phyloP scores from a whole-genome alignment of 371 early-diverging fungal species.

The Mortierella sp. region DNA sequence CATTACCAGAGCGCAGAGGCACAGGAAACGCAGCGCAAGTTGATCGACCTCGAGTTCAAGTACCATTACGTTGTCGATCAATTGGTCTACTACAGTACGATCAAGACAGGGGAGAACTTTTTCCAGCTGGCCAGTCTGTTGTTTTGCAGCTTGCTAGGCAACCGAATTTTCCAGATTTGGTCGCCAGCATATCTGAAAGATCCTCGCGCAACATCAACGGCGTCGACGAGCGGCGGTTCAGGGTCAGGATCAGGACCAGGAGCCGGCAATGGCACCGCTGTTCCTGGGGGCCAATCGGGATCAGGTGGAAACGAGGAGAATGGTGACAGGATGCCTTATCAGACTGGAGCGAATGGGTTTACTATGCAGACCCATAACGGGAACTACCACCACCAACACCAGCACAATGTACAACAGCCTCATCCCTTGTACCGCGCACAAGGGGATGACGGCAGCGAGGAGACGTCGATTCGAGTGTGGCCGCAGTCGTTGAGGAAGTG shows the following conservation, averaged over 20 bases:
- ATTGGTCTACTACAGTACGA: constrained; percentile 75
- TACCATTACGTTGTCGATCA: constrained; percentile 80
- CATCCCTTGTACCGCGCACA: neutral
- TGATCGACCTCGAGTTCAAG: constrained; percentile 67
- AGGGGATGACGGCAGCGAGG: constrained; percentile 16
- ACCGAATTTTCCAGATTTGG: constrained; percentile 57
- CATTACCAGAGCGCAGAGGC: constrained; percentile 36
- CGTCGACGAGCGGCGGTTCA: neutral
- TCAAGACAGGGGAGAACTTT: constrained; percentile 75
- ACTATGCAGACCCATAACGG: constrained; percentile 12
- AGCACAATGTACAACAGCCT: constrained; percentile 9
- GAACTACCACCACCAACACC: neutral
- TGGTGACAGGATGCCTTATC: constrained; percentile 17
- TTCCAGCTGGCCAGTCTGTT: constrained; percentile 73
- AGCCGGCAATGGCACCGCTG: neutral
- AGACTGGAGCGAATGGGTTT: constrained; percentile 30
- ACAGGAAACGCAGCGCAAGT: constrained; percentile 59
- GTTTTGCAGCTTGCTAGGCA: constrained; percentile 59
- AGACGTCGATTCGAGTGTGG: constrained; percentile 45
- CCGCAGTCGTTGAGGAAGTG: constrained; percentile 55
- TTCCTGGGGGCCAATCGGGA: neutral
- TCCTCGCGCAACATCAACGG: constrained; percentile 2
- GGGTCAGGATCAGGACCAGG: constrained; percentile 7
- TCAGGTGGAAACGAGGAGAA: constrained; percentile 17
- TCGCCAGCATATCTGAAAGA: constrained; percentile 47